Base-by-base conservation (phyloP, 192 early-diverging fungal species). In the Backusella psychrophila region DNA sequence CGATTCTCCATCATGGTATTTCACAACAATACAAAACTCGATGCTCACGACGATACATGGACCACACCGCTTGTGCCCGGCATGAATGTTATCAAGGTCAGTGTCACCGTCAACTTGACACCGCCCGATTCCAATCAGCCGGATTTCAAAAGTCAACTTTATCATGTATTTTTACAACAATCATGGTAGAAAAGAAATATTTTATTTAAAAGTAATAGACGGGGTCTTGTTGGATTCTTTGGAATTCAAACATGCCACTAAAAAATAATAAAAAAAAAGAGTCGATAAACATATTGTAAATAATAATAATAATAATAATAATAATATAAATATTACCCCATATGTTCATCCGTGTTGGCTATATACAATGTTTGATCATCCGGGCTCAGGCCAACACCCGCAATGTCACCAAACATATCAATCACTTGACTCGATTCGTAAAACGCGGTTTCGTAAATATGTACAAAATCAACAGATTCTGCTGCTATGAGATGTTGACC, bases 391-490 rank as follows among this genome's bases (percentile, higher is more conserved):
- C 39, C 78, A 65, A 78, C 26, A 4, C 92, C 92, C 1, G 90
- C 79, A 73, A 93, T 89, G 65, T 93, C 91, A 11, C 92, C 92
- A 85, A 92, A 92, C 71, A 93, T 87, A 76, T 93, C 92, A 56
- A 93, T 82, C 4, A 88, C 82, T 82, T 93, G 92, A 39, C 83
- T 82, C 41, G 63, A 77, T 35, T 74, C 73, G 46, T 75, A 83
- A 33, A 74, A 65, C 2, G 66, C 52, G 4, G 87, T 72, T 70
- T 91, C 89, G 46, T 86, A 78, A 41, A 93, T 66, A 69, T 92
- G 90, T n/a, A 93, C 89, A 83, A 87, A 93, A 69, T 93, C 91
- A 73, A 84, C 85, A 11, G 89, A 84, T 67, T 93, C 84, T 15
- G 91, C 87, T 38, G 85, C 84, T 9, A 83, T 85, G 29, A 93